Evolutionary conservation across 139 green algal species (phyloP), one percentile per base, ranked within the genome.

Genomic region (Klebsormidium nitens): DNA sequence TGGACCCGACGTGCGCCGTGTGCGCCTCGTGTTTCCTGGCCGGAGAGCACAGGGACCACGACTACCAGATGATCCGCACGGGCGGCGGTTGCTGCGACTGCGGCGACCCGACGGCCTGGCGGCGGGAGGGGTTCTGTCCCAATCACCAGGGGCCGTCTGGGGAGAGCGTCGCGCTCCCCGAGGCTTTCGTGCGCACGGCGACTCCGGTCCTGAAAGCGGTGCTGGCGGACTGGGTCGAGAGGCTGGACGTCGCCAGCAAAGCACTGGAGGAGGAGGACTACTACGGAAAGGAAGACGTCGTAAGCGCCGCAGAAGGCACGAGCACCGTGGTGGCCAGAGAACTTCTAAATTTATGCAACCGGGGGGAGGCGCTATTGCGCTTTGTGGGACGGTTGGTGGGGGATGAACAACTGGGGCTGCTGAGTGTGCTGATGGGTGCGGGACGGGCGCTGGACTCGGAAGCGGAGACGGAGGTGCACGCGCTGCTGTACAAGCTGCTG

Each of bases 41-140:
- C 14, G 75, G 75, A 19, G 50, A 81, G 39, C 75, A 81, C 37
- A 71, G 68, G 19, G 69, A 55, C 34, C 75, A 81, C 36, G 75
- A 81, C 38, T 81, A 81, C 38, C 32, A 59, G 1, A 75, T 81
- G 39, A 80, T 81, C 35, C 48, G 37, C n/a, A 80, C 72, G 35
- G 60, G 59, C 42, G 70, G 74, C 8, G 74, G 74, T 17, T 81
- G 74, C 74, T 81, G 74, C 37, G 74, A 81, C 61, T 81, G 74
- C 56, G 74, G 74, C 42, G 74, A 81, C 46, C 26, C 32, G 17
- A 79, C 64, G 11, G 71, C 71, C 28, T 79, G 71, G 71, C 75
- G 67, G 48, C 26, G n/a, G 26, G 31, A 36, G 31, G 70, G 70
- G 23, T 77, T 77, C 31, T 77, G 70, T 26, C 47, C 5, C 28